Conservation (phyloP, 108 stramenopile genomes). For the Nitzschia inconspicua region DNA sequence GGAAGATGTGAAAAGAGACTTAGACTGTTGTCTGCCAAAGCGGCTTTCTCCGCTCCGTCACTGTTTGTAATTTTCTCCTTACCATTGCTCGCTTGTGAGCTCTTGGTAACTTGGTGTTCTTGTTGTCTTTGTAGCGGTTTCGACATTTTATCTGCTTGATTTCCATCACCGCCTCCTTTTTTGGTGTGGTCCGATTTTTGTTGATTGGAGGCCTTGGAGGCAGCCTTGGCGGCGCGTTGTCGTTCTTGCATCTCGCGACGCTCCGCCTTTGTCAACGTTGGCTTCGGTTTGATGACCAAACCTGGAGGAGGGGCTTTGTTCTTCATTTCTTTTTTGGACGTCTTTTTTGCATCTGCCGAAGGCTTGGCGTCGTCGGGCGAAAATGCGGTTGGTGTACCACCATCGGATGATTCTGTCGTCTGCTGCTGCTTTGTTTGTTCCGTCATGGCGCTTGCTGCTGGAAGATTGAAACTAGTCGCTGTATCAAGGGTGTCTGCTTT, state of each 20-base stretch:
- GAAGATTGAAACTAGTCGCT: no score
- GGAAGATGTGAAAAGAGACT: slow-evolving; percentile 88
- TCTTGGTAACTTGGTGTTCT: not conserved
- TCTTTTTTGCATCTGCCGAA: not conserved
- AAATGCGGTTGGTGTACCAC: not conserved
- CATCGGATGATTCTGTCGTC: not conserved
- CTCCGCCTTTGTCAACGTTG: slow-evolving; percentile 92
- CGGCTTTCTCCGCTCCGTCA: slow-evolving; percentile 11
- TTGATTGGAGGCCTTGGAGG: slow-evolving; percentile 15
- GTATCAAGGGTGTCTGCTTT: no score
- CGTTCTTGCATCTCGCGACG: slow-evolving; percentile 89
- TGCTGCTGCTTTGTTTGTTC: not conserved
- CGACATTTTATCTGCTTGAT: not conserved
- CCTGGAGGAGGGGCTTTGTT: slow-evolving; percentile 55
- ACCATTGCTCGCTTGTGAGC: not conserved
- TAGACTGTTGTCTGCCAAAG: slow-evolving; percentile 41
- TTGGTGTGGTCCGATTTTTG: no score
- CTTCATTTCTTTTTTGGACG: slow-evolving; percentile 33
- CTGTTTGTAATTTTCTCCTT: slow-evolving; percentile 12
- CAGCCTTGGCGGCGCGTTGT: slow-evolving; percentile 91
- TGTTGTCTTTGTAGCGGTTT: slow-evolving; percentile 8
- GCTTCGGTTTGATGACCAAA: slow-evolving; percentile 79
- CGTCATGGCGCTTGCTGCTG: no score
- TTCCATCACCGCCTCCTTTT: slow-evolving; percentile 13
- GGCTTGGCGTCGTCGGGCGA: not conserved